These are phyloP conservation scores for Abrus precatorius DNA, from an alignment of 306 rosid genomes.

Conservation along the genomic window DNA sequence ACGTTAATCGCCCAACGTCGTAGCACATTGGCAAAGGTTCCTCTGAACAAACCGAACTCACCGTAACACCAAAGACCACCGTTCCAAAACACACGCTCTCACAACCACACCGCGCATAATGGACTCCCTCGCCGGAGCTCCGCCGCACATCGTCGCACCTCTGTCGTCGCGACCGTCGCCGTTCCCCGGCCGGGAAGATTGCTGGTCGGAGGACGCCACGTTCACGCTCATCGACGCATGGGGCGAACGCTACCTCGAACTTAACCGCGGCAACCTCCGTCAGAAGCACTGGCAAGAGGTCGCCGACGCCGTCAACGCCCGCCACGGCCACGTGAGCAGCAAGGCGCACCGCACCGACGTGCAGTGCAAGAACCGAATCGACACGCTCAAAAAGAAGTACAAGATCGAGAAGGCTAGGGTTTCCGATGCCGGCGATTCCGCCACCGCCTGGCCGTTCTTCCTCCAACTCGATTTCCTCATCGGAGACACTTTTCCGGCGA, in stretches of 20 bases:
- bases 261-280: conserved; percentile 72
- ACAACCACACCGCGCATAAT: conserved; percentile 5
- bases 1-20: conserved; percentile 51
- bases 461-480: conserved; percentile 61
- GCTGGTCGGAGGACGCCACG: conserved; percentile 77
- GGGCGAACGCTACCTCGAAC: conserved; percentile 67
- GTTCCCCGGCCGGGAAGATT: conserved; percentile 67
- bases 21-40: conserved; percentile 47
- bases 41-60: conserved; percentile 29
- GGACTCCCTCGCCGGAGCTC: conserved; percentile 49
- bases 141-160: conserved; percentile 31
- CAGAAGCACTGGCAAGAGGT: conserved; percentile 78
- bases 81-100: conserved; percentile 2
- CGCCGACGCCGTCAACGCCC: conserved; percentile 71
- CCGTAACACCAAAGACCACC: conserved; percentile 36
- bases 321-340: conserved; percentile 46
- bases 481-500: conserved; percentile 55
- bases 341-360: conserved; percentile 63
- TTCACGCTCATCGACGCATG: conserved; percentile 77
- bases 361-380: conserved; percentile 84
- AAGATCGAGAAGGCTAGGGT: conserved; percentile 76
- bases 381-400: conserved; percentile 79
- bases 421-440: conserved; percentile 55
- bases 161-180: conserved; percentile 48
- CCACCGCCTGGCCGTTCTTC: conserved; percentile 69